Evolutionary conservation across 2,329 filamentous ascomycete genomes (phyloP).

Genomic region (Stachybotrys echinatus): DNA sequence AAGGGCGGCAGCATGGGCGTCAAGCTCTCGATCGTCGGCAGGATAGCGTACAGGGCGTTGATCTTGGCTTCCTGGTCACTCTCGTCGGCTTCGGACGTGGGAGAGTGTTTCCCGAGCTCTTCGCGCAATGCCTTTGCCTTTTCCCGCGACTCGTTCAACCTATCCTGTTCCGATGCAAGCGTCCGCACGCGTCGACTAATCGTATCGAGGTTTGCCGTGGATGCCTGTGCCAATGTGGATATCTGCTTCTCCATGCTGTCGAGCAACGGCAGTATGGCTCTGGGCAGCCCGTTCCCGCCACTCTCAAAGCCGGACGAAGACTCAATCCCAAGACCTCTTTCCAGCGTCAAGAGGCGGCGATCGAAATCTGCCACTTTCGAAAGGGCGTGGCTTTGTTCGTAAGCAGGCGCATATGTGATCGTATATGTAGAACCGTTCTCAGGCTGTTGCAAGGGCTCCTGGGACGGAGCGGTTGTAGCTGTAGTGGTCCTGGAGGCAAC

Average conservation of each 20-base stretch:
- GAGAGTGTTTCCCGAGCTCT: slow-evolving; percentile 43
- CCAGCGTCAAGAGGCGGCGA: slow-evolving; percentile 69
- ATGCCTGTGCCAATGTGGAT: slow-evolving; percentile 66
- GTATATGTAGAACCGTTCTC: slow-evolving; percentile 50
- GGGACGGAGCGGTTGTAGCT: slow-evolving; percentile 6
- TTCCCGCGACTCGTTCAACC: slow-evolving; percentile 59
- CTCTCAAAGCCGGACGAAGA: slow-evolving; percentile 61
- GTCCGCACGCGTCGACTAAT: slow-evolving; percentile 65
- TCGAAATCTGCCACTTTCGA: slow-evolving; percentile 86
- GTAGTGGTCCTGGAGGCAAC: slow-evolving; percentile 7
- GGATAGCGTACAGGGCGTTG: slow-evolving; percentile 81
- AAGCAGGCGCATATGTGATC: slow-evolving; percentile 58
- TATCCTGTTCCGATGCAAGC: slow-evolving; percentile 68
- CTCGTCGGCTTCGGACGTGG: slow-evolving; percentile 39
- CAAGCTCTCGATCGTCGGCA: slow-evolving; percentile 83
- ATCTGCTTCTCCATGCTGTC: slow-evolving; percentile 78
- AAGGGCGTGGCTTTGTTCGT: slow-evolving; percentile 65
- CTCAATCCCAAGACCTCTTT: slow-evolving; percentile 75
- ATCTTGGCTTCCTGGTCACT: slow-evolving; percentile 79
- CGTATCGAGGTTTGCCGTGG: slow-evolving; percentile 66
- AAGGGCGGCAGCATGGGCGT: slow-evolving; percentile 80
- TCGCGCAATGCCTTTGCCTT: slow-evolving; percentile 59
- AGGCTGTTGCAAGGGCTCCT: slow-evolving; percentile 12
- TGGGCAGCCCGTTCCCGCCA: slow-evolving; percentile 49
- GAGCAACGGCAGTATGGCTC: slow-evolving; percentile 76